These are phyloP conservation scores for Eimeria necatrix DNA, from an alignment of 169 alveolate species.

Conservation along the genomic window DNA sequence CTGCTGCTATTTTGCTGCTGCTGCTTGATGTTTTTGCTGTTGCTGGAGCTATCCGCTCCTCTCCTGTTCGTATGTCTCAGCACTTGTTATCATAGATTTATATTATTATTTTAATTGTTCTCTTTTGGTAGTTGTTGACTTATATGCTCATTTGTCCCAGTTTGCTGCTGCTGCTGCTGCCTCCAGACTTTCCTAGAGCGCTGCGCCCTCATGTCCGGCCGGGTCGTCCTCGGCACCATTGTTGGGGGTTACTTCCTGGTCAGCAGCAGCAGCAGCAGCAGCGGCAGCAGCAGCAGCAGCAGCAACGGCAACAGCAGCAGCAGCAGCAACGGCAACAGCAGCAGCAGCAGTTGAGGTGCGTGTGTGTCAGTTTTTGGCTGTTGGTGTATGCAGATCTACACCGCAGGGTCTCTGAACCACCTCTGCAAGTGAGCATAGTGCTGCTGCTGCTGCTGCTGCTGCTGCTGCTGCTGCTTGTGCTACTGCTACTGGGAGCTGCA, in stretches of 20 bases:
- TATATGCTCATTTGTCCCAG: no score
- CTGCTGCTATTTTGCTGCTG: not conserved
- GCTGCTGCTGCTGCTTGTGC: not conserved
- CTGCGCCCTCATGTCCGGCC: constrained; percentile 22
- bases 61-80: not conserved
- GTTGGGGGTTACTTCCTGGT: not conserved
- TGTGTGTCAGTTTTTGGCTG: not conserved
- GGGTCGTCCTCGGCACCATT: not conserved
- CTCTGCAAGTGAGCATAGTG: constrained; percentile 37
- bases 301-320: constrained; percentile 18
- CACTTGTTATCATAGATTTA: no score
- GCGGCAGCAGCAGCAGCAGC: not conserved
- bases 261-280: constrained; percentile 8
- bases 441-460: constrained; percentile 23
- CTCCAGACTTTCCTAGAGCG: constrained; percentile 39
- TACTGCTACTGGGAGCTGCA: not conserved
- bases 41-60: not conserved
- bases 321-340: constrained; percentile 32
- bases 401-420: constrained; percentile 8
- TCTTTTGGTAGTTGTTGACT: no score
- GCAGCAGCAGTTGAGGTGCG: not conserved
- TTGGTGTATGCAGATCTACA: not conserved
- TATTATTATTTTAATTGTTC: no score
- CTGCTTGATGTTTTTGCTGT: not conserved
- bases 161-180: not conserved